Percentiles rank a stretch among this genome's conserved stretches.
Evolutionary conservation across 2,329 filamentous ascomycete species (phyloP).

Genomic region (Cytospora chrysosperma): DNA sequence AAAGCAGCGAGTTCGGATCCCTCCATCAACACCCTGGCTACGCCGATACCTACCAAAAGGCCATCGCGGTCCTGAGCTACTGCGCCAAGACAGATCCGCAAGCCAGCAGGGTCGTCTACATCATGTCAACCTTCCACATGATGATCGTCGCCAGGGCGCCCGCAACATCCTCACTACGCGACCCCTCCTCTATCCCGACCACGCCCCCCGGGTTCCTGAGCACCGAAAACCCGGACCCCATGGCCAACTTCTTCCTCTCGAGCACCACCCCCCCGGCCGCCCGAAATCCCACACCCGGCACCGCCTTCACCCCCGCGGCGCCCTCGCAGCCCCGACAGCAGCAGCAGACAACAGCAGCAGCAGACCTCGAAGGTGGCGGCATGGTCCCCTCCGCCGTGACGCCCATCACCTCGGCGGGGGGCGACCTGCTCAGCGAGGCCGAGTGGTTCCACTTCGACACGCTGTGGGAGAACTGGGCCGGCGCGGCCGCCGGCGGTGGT

Average conservation of each 20-base stretch:
- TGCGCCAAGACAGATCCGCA: conserved; percentile 49
- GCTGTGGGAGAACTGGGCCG: conserved; percentile 23
- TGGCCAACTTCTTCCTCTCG: conserved; percentile 23
- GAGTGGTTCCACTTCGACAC: conserved; percentile 24
- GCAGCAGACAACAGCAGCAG: background rate
- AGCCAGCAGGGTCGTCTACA: conserved; percentile 48
- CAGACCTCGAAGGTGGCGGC: background rate
- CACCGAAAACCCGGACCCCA: conserved; percentile 18
- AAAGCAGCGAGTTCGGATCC: conserved; percentile 56
- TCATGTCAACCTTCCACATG: conserved; percentile 46
- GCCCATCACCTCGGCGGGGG: conserved; percentile 12
- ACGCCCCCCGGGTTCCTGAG: conserved; percentile 13
- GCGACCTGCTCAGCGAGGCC: conserved; percentile 15
- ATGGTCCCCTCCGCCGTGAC: conserved; percentile 16
- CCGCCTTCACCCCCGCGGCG: background rate
- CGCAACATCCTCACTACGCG: conserved; percentile 1
- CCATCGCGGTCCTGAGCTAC: conserved; percentile 49
- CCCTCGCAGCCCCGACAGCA: background rate
- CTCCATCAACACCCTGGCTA: conserved; percentile 47
- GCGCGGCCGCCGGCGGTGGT: background rate
- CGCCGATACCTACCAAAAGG: conserved; percentile 35
- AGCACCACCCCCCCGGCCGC: conserved; percentile 2
- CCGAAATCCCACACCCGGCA: no score
- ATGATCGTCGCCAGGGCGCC: conserved; percentile 18
- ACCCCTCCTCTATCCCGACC: conserved; percentile 17